A percentile compares a stretch with the other conserved stretches of the same genome.
Conservation (phyloP, 2,329 filamentous ascomycete species). For the Talaromyces sp. region DNA sequence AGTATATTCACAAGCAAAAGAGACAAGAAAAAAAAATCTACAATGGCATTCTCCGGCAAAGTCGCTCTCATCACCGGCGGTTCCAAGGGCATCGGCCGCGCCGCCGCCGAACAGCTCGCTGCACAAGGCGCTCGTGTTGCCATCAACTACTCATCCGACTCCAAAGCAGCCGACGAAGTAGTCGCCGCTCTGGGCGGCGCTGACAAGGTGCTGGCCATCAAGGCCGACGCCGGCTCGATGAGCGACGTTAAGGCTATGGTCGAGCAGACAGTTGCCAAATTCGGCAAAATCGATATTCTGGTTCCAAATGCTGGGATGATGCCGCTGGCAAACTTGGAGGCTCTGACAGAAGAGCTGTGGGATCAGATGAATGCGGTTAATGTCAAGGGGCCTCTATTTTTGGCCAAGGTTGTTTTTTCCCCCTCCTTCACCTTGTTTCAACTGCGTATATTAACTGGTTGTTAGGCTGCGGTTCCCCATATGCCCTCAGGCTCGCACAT, state of each 20-base stretch:
- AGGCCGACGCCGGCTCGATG: constrained; percentile 50
- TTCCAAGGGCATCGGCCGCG: constrained; percentile 36
- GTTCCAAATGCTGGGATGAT: constrained; percentile 53
- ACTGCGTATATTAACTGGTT: background rate
- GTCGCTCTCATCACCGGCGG: constrained; percentile 38
- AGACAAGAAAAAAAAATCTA: background rate
- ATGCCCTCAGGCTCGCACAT: constrained; percentile 47
- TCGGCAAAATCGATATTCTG: constrained; percentile 55
- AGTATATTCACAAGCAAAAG: background rate
- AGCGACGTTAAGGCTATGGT: constrained; percentile 47
- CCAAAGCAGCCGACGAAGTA: constrained; percentile 50
- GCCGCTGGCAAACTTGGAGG: constrained; percentile 45
- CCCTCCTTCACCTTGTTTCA: too few species aligned
- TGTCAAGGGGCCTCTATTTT: constrained; percentile 54
- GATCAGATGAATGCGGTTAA: constrained; percentile 48
- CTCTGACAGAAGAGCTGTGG: constrained; percentile 48
- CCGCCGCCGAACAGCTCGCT: constrained; percentile 32
- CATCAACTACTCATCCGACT: constrained; percentile 54
- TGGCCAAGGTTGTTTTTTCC: constrained; percentile 24
- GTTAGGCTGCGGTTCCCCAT: constrained; percentile 48
- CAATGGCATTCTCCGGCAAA: constrained; percentile 22
- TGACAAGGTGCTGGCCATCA: constrained; percentile 48
- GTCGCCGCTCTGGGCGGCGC: constrained; percentile 40
- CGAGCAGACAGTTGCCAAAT: constrained; percentile 43
- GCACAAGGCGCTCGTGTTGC: constrained; percentile 40